Percentiles rank a stretch among this genome's conserved stretches.
phyloP scores from a whole-genome alignment of 1,139 yeast genomes.

The Blastobotrys niveus region DNA sequence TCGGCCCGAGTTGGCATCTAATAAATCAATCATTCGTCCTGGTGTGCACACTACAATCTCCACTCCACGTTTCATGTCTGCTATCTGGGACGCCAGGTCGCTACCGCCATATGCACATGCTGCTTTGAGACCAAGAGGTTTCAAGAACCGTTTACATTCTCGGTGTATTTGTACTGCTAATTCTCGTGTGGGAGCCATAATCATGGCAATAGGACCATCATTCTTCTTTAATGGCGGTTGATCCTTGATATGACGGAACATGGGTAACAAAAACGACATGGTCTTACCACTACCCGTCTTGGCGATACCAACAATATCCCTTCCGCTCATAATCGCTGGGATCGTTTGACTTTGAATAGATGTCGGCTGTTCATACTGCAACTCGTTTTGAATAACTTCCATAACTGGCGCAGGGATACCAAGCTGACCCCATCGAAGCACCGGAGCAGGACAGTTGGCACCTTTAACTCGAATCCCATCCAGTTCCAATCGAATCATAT shows the following conservation, averaged over 20 bases:
- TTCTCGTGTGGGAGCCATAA: conserved; percentile 91
- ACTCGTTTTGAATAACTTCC: conserved; percentile 46
- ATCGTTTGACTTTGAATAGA: conserved; percentile 89
- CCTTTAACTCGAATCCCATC: conserved; percentile 68
- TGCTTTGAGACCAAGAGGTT: conserved; percentile 46
- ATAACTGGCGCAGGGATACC: conserved; percentile 63
- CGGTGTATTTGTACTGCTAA: conserved; percentile 77
- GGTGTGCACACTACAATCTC: conserved; percentile 92
- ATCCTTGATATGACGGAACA: conserved; percentile 75
- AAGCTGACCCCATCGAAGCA: conserved; percentile 71
- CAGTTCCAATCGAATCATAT: conserved; percentile 46
- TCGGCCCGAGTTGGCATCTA: conserved; percentile 79
- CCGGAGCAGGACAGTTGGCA: conserved; percentile 55
- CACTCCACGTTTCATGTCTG: conserved; percentile 70
- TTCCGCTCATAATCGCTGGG: conserved; percentile 85
- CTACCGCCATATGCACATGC: conserved; percentile 95
- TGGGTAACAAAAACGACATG: conserved; percentile 75
- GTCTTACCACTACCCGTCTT: conserved; percentile 98
- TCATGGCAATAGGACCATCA: conserved; percentile 75
- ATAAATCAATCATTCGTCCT: conserved; percentile 84
- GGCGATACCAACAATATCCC: conserved; percentile 90
- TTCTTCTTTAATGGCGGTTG: conserved; percentile 50
- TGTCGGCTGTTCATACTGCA: conserved; percentile 62
- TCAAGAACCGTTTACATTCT: conserved; percentile 58
- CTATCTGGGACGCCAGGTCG: conserved; percentile 73